Evolutionary conservation across 2,329 filamentous ascomycete genomes (phyloP).

Genomic region (Ceratocystis cubensis): DNA sequence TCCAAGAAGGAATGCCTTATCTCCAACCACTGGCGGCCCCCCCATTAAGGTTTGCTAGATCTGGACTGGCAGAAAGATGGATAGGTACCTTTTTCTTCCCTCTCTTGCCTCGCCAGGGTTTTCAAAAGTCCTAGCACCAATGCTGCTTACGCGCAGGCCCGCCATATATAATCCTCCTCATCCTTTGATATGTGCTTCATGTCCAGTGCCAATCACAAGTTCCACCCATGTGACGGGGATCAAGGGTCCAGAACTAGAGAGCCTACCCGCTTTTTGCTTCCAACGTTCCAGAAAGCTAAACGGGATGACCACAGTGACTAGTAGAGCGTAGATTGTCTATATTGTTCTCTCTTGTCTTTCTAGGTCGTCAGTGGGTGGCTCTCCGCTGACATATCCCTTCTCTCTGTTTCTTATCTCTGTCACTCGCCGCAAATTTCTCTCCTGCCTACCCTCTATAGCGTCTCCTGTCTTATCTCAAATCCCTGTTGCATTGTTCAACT

Average conservation of each 20-base stretch:
- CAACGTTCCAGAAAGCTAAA: neutral
- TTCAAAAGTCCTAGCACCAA: neutral
- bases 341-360: neutral
- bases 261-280: neutral
- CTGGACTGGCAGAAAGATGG: neutral
- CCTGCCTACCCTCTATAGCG: neutral
- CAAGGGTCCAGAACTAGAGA: neutral
- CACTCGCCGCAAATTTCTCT: neutral
- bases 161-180: neutral
- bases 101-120: neutral
- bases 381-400: neutral
- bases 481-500: no score
- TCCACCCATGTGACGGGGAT: neutral
- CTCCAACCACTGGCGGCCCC: conserved; percentile 3
- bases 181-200: neutral
- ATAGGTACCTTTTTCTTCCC: neutral
- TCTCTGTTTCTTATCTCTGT: neutral
- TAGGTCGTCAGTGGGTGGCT: neutral
- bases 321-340: no score
- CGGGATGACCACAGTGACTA: neutral
- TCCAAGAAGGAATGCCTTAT: conserved; percentile 8
- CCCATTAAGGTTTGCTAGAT: conserved; percentile 7
- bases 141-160: neutral
- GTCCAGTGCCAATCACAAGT: neutral
- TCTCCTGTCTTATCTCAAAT: neutral